Percentiles rank a stretch among this genome's conserved stretches.
These are phyloP conservation scores for Straminergon stramineum DNA, from an alignment of 225 moss, liverwort and hornwort genomes.

Conservation along the genomic window DNA sequence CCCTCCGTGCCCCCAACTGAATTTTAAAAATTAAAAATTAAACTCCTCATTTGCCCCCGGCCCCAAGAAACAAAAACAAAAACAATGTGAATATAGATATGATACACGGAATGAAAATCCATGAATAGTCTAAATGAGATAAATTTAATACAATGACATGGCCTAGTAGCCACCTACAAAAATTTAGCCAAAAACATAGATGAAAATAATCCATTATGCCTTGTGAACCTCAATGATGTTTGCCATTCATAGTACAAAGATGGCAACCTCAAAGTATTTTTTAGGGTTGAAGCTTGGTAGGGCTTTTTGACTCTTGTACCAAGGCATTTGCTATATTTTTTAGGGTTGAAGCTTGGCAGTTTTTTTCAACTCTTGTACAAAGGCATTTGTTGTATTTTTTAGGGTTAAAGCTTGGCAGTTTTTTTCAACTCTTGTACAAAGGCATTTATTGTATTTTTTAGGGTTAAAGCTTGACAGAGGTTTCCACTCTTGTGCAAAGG, in stretches of 20 bases:
- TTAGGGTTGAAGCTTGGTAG: too few relatives aligned
- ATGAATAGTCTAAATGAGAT: not conserved
- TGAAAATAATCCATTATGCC: not conserved
- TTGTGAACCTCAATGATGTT: not conserved
- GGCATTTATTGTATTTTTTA: too few relatives aligned
- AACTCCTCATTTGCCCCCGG: too few relatives aligned
- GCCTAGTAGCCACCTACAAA: not conserved
- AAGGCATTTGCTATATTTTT: not conserved
- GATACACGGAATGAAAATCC: not conserved
- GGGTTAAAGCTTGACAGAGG: too few relatives aligned
- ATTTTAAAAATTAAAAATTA: too few relatives aligned
- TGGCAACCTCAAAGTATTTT: not conserved
- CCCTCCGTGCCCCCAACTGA: too few relatives aligned
- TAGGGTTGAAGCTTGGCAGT: not conserved
- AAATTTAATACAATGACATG: not conserved
- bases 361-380: not conserved
- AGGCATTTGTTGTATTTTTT: not conserved
- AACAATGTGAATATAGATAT: too few relatives aligned
- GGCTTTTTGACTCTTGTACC: too few relatives aligned
- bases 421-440: too few relatives aligned
- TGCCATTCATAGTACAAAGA: not conserved
- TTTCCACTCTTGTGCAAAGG: too few relatives aligned
- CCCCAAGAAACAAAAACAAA: too few relatives aligned
- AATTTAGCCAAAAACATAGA: not conserved
- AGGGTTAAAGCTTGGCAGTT: too few relatives aligned